Conservation (phyloP, 306 rosid genomes). For the Sechiopsis laciniata region DNA sequence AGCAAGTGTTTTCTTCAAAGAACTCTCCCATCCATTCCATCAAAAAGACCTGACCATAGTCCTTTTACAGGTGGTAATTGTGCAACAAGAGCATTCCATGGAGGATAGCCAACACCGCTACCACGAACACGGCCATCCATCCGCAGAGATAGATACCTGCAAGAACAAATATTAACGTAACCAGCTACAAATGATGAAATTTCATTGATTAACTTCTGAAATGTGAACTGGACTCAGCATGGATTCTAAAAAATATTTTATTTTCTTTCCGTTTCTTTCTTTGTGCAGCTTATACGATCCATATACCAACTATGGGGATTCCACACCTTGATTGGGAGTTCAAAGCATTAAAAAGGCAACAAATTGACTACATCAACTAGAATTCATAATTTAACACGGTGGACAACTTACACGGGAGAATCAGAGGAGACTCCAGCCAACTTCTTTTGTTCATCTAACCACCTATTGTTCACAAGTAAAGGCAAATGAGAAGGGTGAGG, state of each 20-base stretch:
- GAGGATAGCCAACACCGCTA: slow-evolving; percentile 91
- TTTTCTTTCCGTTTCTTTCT: background rate
- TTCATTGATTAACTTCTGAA: background rate
- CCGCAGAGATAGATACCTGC: slow-evolving; percentile 79
- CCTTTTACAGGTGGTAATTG: slow-evolving; percentile 88
- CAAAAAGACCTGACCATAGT: slow-evolving; percentile 87
- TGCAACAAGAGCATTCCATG: slow-evolving; percentile 93
- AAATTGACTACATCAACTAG: slow-evolving; percentile 2
- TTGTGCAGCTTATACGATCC: background rate
- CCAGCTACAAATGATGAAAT: background rate
- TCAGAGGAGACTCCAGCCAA: slow-evolving; percentile 70
- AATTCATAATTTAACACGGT: background rate
- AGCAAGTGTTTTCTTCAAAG: slow-evolving; percentile 31
- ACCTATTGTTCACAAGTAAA: slow-evolving; percentile 36
- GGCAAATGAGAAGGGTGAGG: background rate
- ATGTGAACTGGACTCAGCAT: background rate
- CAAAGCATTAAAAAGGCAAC: background rate
- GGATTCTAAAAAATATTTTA: background rate
- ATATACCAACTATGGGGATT: background rate
- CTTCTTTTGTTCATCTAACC: slow-evolving; percentile 89
- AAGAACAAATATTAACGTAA: background rate
- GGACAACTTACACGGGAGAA: slow-evolving; percentile 76
- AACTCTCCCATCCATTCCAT: slow-evolving; percentile 93
- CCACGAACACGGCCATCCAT: slow-evolving; percentile 94
- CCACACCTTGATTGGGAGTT: background rate